Conservation (phyloP, 2,329 filamentous ascomycete species). For the Colletotrichum sp. region DNA sequence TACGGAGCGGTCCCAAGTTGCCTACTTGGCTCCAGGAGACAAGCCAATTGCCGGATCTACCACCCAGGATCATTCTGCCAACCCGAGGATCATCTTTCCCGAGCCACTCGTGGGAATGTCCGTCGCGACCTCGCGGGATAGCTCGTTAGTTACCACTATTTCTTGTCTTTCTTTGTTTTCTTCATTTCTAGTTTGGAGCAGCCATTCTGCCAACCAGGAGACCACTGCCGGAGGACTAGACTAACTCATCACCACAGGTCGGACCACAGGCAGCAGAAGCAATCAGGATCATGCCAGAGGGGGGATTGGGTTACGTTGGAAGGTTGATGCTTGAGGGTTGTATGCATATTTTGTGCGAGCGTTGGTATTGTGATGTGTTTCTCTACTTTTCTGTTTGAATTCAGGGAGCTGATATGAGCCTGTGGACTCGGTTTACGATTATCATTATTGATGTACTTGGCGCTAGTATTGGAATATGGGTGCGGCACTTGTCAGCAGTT, state of each 20-base stretch:
- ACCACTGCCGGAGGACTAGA: conserved; percentile 10
- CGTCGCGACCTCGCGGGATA: not conserved
- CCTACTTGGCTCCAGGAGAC: not conserved
- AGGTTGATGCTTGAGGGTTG: not conserved
- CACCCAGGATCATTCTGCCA: not conserved
- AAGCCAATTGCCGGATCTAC: not conserved
- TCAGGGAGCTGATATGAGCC: not conserved
- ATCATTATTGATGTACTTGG: not conserved
- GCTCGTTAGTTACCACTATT: conserved; percentile 21
- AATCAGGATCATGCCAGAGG: too few relatives aligned
- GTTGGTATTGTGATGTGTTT: not conserved
- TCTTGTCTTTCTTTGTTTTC: not conserved
- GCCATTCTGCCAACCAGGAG: not conserved
- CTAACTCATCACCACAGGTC: conserved; percentile 1
- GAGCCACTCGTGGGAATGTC: not conserved
- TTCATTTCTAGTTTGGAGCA: not conserved
- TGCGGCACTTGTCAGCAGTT: not conserved
- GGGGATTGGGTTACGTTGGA: not conserved
- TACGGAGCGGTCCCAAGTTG: not conserved
- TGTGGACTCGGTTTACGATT: not conserved
- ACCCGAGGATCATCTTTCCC: not conserved
- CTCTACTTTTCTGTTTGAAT: not conserved
- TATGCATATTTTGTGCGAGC: not conserved
- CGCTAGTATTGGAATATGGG: not conserved
- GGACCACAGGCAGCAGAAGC: not conserved